Evolutionary conservation across 768 basidiomycete species (phyloP), one percentile per base, ranked within the genome.

Genomic region (Pleurotus giganteus): DNA sequence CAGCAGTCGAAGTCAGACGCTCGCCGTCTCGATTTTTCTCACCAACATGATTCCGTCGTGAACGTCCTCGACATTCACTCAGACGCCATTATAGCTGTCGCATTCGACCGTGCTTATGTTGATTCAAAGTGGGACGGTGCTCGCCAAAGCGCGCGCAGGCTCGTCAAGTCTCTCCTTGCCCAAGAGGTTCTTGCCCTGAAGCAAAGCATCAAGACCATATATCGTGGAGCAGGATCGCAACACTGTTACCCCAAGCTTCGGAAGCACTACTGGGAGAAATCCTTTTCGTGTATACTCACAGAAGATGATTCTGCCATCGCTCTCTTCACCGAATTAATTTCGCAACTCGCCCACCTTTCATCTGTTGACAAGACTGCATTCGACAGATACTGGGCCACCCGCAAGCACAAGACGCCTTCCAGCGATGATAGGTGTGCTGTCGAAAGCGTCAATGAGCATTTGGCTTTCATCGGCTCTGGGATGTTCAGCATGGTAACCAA

Each of bases 291-390:
- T 4, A 65, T 94, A 3, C 76, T 80, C 42, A 74, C 80, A 17
- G 72, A 71, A 36, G 90, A 94, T 63, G 64, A 72, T 5, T 75
- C 81, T 28, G 88, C 79, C 1, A 73, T 87, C 21, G 78, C 78
- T 8, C 72, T 79, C 32, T 66, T 94, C 26, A 70, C 94, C 34
- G 69, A 75, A 27, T 71, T 84, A 1, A 69, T 89, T 5, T 75
- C 88, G 2, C 74, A 75, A 26, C 77, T 80, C 24, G 80, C 88
- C 7, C 86, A 92, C 65, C 65, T 94, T 27, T 89, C 91, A 64
- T 64, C 68, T 19, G 70, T 96, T 19, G 76, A 76, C 53, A 63
- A 76, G 26, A 71, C 71, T 11, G 76, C 83, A n/a, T 88, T 82
- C 63, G 55, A 13, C 58, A 65, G 29, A 53, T 61, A 53, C 37